These are phyloP conservation scores for Xylariaceae sp. DNA, from an alignment of 2,329 filamentous ascomycete genomes.

Conservation along the genomic window DNA sequence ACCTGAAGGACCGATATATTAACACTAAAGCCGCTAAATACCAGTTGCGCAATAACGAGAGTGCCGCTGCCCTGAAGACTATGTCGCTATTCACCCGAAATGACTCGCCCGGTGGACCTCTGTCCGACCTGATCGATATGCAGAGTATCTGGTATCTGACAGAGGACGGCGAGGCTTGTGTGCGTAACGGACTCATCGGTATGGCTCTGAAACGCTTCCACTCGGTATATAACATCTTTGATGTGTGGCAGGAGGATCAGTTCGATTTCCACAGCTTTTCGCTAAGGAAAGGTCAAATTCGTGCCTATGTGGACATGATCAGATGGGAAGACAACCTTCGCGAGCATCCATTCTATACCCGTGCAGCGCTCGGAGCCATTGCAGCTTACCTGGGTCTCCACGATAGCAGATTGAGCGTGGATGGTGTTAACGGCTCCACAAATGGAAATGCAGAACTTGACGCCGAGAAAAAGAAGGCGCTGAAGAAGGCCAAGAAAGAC, in stretches of 20 bases:
- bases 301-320: conserved; percentile 93
- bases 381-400: conserved; percentile 74
- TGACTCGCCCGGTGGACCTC: conserved; percentile 79
- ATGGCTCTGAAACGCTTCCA: conserved; percentile 91
- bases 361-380: conserved; percentile 77
- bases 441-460: conserved; percentile 50
- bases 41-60: conserved; percentile 87
- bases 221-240: conserved; percentile 85
- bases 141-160: conserved; percentile 97
- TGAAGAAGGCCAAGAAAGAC: conserved; percentile 87
- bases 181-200: conserved; percentile 75
- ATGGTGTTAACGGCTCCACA: conserved; percentile 56
- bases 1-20: conserved; percentile 91
- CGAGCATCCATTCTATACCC: conserved; percentile 88
- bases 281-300: conserved; percentile 90
- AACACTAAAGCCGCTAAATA: conserved; percentile 99
- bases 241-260: conserved; percentile 96
- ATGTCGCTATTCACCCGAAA: conserved; percentile 93
- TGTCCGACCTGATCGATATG: conserved; percentile 94
- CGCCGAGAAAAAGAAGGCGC: conserved; percentile 76
- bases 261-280: conserved; percentile 99
- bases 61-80: conserved; percentile 77
- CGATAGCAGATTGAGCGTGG: conserved; percentile 66
- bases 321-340: conserved; percentile 90
- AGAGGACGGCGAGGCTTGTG: conserved; percentile 87